Evolutionary conservation across 768 basidiomycete genomes (phyloP).

Genomic region (Obba rivulosa): DNA sequence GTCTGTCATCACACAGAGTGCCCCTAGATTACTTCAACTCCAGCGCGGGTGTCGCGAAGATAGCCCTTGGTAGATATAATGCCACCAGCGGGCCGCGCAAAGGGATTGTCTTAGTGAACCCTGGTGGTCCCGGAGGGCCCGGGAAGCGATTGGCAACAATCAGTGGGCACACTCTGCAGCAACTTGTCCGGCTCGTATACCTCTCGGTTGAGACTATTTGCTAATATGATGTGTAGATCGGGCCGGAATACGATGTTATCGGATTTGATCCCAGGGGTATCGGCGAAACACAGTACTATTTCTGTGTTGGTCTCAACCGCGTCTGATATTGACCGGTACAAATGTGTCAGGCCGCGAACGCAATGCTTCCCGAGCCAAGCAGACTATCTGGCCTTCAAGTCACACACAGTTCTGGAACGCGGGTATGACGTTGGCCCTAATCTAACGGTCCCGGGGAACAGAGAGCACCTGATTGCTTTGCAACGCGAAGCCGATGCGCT

Average conservation of each 20-base stretch:
- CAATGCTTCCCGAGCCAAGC: slow-evolving; percentile 22
- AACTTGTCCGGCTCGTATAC: slow-evolving; percentile 6
- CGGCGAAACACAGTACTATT: slow-evolving; percentile 22
- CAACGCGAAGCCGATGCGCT: slow-evolving; percentile 19
- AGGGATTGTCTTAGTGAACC: too few species aligned
- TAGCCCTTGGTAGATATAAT: too few species aligned
- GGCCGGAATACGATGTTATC: slow-evolving; percentile 22
- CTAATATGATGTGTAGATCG: slow-evolving; percentile 7
- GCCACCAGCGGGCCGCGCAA: too few species aligned
- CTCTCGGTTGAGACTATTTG: too few species aligned
- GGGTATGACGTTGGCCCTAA: slow-evolving; percentile 21
- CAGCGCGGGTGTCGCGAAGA: too few species aligned
- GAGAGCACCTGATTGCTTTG: slow-evolving; percentile 16
- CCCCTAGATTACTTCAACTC: too few species aligned
- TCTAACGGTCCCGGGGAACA: slow-evolving; percentile 13
- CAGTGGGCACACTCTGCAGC: slow-evolving; percentile 8
- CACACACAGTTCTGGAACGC: slow-evolving; percentile 23
- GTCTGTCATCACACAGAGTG: too few species aligned
- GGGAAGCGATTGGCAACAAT: slow-evolving; percentile 14
- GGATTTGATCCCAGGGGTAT: slow-evolving; percentile 29
- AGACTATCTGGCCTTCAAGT: slow-evolving; percentile 18
- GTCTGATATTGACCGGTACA: too few species aligned
- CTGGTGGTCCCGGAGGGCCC: slow-evolving; percentile 26
- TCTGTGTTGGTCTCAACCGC: too few species aligned
- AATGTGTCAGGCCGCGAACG: slow-evolving; percentile 13